phyloP scores from a whole-genome alignment of 345 rosid species.

The Iberis pinnata region DNA sequence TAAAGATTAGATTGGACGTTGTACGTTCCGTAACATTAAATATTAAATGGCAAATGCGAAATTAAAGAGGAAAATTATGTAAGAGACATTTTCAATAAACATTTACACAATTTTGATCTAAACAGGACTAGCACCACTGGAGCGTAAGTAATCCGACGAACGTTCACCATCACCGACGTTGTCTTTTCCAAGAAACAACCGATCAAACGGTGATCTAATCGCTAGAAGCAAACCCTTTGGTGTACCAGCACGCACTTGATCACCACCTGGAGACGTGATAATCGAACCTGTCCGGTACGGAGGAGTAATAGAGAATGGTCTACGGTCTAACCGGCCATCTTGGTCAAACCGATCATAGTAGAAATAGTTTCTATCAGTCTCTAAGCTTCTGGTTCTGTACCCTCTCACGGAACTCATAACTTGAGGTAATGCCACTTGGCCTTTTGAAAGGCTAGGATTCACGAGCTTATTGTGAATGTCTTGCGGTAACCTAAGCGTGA shows the following conservation, averaged over 20 bases:
- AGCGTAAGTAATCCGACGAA: constrained; percentile 40
- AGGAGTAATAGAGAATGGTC: constrained; percentile 37
- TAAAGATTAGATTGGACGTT: too few species aligned
- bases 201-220: constrained; percentile 35
- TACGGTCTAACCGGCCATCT: constrained; percentile 33
- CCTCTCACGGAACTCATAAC: constrained; percentile 55
- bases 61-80: too few species aligned
- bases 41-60: too few species aligned
- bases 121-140: constrained; percentile 22
- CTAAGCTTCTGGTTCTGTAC: constrained; percentile 43
- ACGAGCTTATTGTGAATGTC: constrained; percentile 44
- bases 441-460: constrained; percentile 34
- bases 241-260: constrained; percentile 28
- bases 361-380: constrained; percentile 26
- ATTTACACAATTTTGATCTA: constrained; percentile 14
- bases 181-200: constrained; percentile 28
- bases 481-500: constrained; percentile 61
- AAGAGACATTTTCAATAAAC: too few species aligned
- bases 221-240: constrained; percentile 36
- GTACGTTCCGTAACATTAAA: too few species aligned
- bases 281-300: constrained; percentile 39
- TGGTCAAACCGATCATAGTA: constrained; percentile 45
- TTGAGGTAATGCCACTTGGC: constrained; percentile 49
- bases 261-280: constrained; percentile 23
- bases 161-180: constrained; percentile 37